These are phyloP conservation scores for Tolypocladium cylindrosporum DNA, from an alignment of 2,329 filamentous ascomycete genomes.

Conservation along the genomic window DNA sequence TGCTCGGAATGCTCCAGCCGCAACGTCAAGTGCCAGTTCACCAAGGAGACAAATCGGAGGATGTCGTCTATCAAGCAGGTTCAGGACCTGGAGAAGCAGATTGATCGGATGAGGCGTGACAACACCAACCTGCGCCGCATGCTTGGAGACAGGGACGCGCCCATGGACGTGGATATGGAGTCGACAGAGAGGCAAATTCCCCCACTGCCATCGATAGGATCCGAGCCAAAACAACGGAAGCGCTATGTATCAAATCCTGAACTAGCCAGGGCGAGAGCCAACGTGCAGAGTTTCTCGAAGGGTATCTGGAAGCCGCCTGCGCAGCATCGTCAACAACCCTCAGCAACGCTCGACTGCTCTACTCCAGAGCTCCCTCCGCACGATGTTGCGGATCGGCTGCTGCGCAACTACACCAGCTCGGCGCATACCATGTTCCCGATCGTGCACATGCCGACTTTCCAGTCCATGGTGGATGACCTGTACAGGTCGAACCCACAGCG, in stretches of 20 bases:
- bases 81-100: constrained; percentile 89
- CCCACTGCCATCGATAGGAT: constrained; percentile 55
- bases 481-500: constrained; percentile 55
- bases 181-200: constrained; percentile 38
- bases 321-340: constrained; percentile 46
- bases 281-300: constrained; percentile 62
- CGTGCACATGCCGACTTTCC: constrained; percentile 79
- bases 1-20: constrained; percentile 96
- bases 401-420: constrained; percentile 66
- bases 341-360: constrained; percentile 38
- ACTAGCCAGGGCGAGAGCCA: constrained; percentile 59
- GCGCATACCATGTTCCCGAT: constrained; percentile 77
- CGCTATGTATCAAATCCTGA: constrained; percentile 55
- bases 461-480: constrained; percentile 63
- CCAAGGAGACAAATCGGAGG: constrained; percentile 93
- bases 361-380: constrained; percentile 62
- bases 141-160: constrained; percentile 40
- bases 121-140: constrained; percentile 64
- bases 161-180: constrained; percentile 39
- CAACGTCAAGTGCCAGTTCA: constrained; percentile 96
- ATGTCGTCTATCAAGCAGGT: constrained; percentile 99
- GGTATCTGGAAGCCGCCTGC: constrained; percentile 74
- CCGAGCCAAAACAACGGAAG: constrained; percentile 54
- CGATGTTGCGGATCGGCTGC: constrained; percentile 57
- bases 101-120: constrained; percentile 69